Conservation (phyloP, 1,284 basidiomycete genomes). For the Ganoderma boninense region DNA sequence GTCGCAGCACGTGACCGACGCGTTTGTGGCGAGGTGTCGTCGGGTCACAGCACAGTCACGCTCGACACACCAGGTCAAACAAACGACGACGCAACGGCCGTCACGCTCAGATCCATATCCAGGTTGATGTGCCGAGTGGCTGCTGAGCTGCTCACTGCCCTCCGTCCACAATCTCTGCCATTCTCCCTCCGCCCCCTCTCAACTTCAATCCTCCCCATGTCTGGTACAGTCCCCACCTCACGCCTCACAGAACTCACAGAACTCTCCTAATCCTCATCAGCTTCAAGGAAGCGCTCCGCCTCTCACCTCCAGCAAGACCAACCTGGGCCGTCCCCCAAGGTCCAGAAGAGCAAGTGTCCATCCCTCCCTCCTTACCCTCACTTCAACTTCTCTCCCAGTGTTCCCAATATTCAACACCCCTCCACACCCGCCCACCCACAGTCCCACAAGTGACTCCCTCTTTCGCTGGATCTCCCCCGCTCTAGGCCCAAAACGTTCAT, state of each 20-base stretch:
- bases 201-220: background rate
- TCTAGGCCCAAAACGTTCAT: constrained; percentile 62
- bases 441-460: constrained; percentile 25
- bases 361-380: background rate
- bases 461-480: constrained; percentile 68
- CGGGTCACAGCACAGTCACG: no score
- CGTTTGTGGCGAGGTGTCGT: no score
- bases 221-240: background rate
- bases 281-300: constrained; percentile 32
- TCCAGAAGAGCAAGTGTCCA: constrained; percentile 29
- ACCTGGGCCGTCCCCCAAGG: constrained; percentile 18
- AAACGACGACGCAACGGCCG: no score
- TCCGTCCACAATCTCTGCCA: background rate
- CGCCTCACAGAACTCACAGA: background rate
- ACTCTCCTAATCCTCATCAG: background rate
- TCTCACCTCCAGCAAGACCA: constrained; percentile 12
- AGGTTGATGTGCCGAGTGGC: no score
- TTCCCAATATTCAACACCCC: constrained; percentile 20
- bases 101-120: no score
- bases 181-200: constrained; percentile 1
- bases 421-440: background rate
- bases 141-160: background rate
- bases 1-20: no score
- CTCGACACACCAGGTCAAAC: no score
- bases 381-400: constrained; percentile 11